A percentile compares a stretch with the other conserved stretches of the same genome.
phyloP scores from a whole-genome alignment of 139 green algal genomes.

The Haematococcus lacustris region DNA sequence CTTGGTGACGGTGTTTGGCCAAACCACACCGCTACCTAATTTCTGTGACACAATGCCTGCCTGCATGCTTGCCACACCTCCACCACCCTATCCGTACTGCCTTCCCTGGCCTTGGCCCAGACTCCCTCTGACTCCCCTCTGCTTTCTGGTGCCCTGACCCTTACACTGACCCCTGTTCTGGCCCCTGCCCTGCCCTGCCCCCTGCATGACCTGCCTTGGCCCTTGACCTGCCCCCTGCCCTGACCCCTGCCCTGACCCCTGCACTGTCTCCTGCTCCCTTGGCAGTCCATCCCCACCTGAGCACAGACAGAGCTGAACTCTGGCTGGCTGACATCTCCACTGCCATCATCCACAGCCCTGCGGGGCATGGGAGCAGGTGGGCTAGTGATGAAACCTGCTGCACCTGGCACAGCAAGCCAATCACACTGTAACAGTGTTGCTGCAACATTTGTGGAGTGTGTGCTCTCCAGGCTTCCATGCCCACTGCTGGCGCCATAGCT shows the following conservation, averaged over 20 bases:
- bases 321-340: constrained; percentile 33
- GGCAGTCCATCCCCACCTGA: constrained; percentile 9
- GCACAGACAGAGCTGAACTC: constrained; percentile 38
- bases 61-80: background rate
- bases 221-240: too few relatives aligned
- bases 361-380: background rate
- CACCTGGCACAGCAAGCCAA: background rate
- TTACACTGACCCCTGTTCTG: background rate
- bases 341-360: constrained; percentile 49
- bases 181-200: background rate
- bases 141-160: too few relatives aligned
- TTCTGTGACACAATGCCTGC: too few relatives aligned
- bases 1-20: too few relatives aligned
- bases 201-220: background rate
- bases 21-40: too few relatives aligned
- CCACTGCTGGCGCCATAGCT: too few relatives aligned
- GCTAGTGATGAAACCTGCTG: background rate
- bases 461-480: too few relatives aligned
- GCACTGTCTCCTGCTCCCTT: background rate
- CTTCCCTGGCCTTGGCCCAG: background rate
- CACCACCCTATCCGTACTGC: background rate
- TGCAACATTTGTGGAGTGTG: too few relatives aligned
- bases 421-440: too few relatives aligned
- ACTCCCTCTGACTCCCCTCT: background rate
- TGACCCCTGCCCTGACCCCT: background rate